These are phyloP conservation scores for Eremochloa ophiuroides DNA, from an alignment of 176 grass and related monocot species.

Conservation along the genomic window DNA sequence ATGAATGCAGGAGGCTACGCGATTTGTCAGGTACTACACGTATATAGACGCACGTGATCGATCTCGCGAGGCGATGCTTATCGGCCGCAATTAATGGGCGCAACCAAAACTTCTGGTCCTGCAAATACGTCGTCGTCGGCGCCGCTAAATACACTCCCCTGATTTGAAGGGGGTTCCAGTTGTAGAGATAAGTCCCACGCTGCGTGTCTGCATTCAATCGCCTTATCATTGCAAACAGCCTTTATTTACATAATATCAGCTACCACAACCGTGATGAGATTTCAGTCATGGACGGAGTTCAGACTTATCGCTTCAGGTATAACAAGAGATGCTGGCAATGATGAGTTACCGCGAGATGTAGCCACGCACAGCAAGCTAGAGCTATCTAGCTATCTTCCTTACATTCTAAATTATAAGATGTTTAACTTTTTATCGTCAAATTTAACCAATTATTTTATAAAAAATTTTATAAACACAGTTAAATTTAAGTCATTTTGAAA, in stretches of 20 bases:
- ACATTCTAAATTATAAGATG: too few relatives aligned
- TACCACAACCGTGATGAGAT: neutral
- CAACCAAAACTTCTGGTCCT: constrained; percentile 14
- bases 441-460: too few relatives aligned
- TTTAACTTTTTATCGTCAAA: too few relatives aligned
- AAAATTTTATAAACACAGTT: too few relatives aligned
- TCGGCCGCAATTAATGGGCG: constrained; percentile 11
- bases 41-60: neutral
- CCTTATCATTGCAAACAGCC: neutral
- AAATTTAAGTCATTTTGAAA: too few relatives aligned
- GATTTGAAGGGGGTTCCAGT: neutral
- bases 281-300: neutral
- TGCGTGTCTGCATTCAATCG: neutral
- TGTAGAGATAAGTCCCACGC: neutral
- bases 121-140: neutral
- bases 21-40: neutral
- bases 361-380: neutral
- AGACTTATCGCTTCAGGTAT: neutral
- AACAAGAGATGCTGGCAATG: neutral
- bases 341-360: neutral
- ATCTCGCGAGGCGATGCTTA: neutral
- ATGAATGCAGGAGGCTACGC: neutral
- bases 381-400: too few relatives aligned
- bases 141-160: neutral
- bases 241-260: neutral